Base-by-base conservation (phyloP, 371 early-diverging fungal species). In the Mucor mucedo region DNA sequence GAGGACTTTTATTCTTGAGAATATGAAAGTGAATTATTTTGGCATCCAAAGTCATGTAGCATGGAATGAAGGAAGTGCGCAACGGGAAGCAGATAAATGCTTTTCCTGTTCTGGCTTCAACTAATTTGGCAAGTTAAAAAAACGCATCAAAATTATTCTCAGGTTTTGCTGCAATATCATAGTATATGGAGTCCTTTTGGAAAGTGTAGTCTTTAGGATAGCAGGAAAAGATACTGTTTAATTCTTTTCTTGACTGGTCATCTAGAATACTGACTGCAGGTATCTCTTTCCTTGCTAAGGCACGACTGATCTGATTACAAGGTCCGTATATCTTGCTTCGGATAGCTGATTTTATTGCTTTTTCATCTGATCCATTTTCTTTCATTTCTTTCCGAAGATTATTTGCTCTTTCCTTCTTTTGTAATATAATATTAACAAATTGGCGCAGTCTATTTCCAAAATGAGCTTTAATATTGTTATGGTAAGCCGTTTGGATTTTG, bases 401-500 rank as follows among this genome's bases (percentile, higher is more conserved):
- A 11, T 55, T 33, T 4, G 1, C 11, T 11, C 41, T 52, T 13
- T 41, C 52, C 41, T 2, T 30, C 33, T 45, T 45, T 33, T 58
- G 32, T 6, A 30, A 47, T n/a, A 33, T 3, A 6, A 33, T 47
- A 28, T 33, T 47, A 14, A 47, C 4, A 2, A 58, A 13, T 2
- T 2, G 14, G 14, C 30, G 47, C 3, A 58, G 32, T 28, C 35
- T 44, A 28, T 47, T 58, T 8, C 47, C 45, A 47, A 58, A 45
- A 30, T 58, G 58, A 4, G 47, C 58, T 32, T 33, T 47, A 6
- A 41, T 47, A 14, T 47, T 45, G 16, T 58, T 58, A 16, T 32
- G 9, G 35, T 58, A 47, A 5, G 58, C 58, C 6, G 58, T 58
- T 32, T 58, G 58, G 21, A 58, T 58, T 32, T 47, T 45, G 2